These are phyloP conservation scores for Dothidotthia symphoricarpi DNA, from an alignment of 2,329 filamentous ascomycete species.

Conservation along the genomic window DNA sequence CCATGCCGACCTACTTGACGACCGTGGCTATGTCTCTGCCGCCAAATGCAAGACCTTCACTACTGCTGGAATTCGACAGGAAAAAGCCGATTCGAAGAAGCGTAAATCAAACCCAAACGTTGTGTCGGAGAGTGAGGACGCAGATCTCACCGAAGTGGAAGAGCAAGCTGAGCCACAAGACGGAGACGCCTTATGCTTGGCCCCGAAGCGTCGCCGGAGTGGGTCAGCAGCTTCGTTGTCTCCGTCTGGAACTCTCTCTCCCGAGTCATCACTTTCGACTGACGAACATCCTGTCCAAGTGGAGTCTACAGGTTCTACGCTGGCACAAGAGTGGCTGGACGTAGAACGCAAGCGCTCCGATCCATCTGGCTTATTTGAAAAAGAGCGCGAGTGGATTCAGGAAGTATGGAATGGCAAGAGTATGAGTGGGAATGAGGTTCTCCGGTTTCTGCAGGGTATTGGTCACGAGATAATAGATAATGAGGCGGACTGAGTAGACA, in stretches of 20 bases:
- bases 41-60: slow-evolving; percentile 6
- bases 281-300: too few species aligned
- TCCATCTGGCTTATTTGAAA: slow-evolving; percentile 2
- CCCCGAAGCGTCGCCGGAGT: neutral
- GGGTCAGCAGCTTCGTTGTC: neutral
- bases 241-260: neutral
- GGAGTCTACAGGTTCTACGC: neutral
- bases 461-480: too few species aligned
- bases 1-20: neutral
- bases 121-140: neutral
- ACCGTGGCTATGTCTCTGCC: slow-evolving; percentile 5
- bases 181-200: neutral
- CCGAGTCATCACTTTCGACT: slow-evolving; percentile 1
- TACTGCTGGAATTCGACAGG: neutral
- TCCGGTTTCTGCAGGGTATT: too few species aligned
- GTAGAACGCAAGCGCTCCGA: too few species aligned
- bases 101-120: slow-evolving; percentile 4
- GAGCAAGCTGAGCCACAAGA: too few species aligned
- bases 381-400: slow-evolving; percentile 2
- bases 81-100: slow-evolving; percentile 5
- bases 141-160: too few species aligned
- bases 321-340: slow-evolving; percentile 1
- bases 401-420: too few species aligned
- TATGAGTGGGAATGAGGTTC: too few species aligned
- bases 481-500: too few species aligned